Base-by-base conservation (phyloP, 345 rosid genomes). In the Acer yangbiense region DNA sequence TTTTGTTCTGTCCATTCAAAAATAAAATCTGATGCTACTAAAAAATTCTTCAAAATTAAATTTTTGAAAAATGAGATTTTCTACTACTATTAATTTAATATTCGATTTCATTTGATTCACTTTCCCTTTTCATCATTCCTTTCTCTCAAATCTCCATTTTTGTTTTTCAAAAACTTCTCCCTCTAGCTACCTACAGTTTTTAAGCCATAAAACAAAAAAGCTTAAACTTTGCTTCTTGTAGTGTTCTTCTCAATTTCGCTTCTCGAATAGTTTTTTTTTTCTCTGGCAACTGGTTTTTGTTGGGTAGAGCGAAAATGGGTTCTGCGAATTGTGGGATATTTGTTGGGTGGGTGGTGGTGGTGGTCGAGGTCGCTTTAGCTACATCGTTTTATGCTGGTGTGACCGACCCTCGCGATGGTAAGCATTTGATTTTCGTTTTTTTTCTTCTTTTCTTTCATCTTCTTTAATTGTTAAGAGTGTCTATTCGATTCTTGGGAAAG, bases 371-470 rank as follows among this genome's bases (percentile, higher is more conserved):
- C 27, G 25, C 32, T 20, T 77, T 83, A 65, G 77, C 84, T 77
- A 68, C 81, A 71, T 86, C 90, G 10, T 79, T 89, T 77, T 85
- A 82, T 11, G 52, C 80, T 80, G 88, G 88, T 62, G 14, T 41
- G 14, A 89, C 93, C 61, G 90, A 89, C 81, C 88, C 76, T 80
- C 86, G 90, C 70, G 95, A 93, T 79, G 93, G 97, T 93, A 85
- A 48, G 48, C 52, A 44, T 23, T 74, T 79, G 71, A 48, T 48
- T 48, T 48, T 11, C 0, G 16, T 1, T 9, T 11, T 12, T 77
- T n/a, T 39, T 62, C 75, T 50, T 9, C 52, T 2, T 44, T 65
- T 67, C 1, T 27, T 27, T 27, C 2, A 27, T 21, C 69, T 17
- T 66, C 50, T 69, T 65, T 23, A 10, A 63, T 39, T 68, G 3